These are phyloP conservation scores for Sechiopsis laciniata DNA, from an alignment of 306 rosid genomes.

Conservation along the genomic window DNA sequence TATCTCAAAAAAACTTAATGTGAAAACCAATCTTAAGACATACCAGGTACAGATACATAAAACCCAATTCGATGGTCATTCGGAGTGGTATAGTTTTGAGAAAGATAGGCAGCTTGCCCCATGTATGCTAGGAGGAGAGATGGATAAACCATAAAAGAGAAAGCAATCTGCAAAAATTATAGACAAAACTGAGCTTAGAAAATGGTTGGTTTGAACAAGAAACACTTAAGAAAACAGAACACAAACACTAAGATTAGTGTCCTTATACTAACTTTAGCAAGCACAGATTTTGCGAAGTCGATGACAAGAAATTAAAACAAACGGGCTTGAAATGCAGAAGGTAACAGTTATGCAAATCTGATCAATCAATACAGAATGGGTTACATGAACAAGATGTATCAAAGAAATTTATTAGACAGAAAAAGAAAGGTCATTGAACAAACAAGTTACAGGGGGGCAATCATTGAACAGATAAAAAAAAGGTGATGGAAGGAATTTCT, in stretches of 20 bases:
- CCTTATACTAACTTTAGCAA: background rate
- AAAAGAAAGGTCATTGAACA: background rate
- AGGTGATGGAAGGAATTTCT: background rate
- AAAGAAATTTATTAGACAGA: background rate
- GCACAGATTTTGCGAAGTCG: background rate
- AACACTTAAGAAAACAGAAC: background rate
- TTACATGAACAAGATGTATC: background rate
- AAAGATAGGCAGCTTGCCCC: slow-evolving; percentile 97
- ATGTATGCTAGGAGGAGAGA: slow-evolving; percentile 83
- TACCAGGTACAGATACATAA: slow-evolving; percentile 92
- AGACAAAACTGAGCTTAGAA: background rate
- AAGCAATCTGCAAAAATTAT: slow-evolving; percentile 70
- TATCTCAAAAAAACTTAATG: slow-evolving; percentile 19
- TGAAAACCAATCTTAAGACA: slow-evolving; percentile 22
- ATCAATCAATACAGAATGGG: background rate
- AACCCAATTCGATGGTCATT: slow-evolving; percentile 45
- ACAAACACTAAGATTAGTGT: background rate
- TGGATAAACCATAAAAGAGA: slow-evolving; percentile 88
- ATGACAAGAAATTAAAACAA: background rate
- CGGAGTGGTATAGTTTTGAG: slow-evolving; percentile 40
- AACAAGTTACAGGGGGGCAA: background rate
- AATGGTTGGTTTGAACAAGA: background rate
- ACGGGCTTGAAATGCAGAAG: background rate
- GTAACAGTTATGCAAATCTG: background rate
- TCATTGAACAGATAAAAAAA: background rate